These are phyloP conservation scores for Gonapodya sp. DNA, from an alignment of 192 early-diverging fungal species.

Conservation along the genomic window DNA sequence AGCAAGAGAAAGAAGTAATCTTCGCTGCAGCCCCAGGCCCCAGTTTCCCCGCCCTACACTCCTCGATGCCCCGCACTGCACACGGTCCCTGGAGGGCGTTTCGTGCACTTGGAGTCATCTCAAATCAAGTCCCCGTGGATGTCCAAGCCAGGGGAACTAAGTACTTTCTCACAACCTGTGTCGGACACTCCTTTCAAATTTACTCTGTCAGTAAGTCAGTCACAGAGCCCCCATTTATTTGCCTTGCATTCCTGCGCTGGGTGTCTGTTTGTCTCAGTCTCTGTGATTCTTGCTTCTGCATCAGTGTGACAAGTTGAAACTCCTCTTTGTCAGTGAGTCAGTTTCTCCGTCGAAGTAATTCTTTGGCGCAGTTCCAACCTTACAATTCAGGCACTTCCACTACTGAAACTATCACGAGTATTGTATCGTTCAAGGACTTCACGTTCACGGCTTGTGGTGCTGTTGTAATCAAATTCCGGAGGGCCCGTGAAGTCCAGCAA, in stretches of 20 bases:
- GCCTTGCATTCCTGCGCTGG: not conserved
- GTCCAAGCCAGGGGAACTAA: conserved; percentile 67
- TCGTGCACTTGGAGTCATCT: conserved; percentile 83
- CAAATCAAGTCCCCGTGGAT: conserved; percentile 66
- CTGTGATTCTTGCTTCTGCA: conserved; percentile 7
- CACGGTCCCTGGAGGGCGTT: conserved; percentile 43
- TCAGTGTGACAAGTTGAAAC: conserved; percentile 60
- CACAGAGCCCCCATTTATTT: not conserved
- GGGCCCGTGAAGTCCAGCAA: conserved; percentile 52
- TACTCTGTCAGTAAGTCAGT: conserved; percentile 55
- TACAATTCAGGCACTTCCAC: conserved; percentile 42
- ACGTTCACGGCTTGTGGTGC: conserved; percentile 67
- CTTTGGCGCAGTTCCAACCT: not conserved
- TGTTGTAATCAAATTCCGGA: conserved; percentile 47
- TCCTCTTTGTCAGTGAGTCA: conserved; percentile 56
- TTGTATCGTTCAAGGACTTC: conserved; percentile 56
- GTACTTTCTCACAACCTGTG: conserved; percentile 75
- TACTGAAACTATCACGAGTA: conserved; percentile 53
- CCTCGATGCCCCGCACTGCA: not conserved
- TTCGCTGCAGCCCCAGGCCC: too few species aligned
- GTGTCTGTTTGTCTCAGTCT: conserved; percentile 11
- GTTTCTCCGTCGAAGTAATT: conserved; percentile 6
- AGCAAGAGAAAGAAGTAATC: too few species aligned
- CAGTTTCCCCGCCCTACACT: too few species aligned
- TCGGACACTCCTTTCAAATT: conserved; percentile 82